These are phyloP conservation scores for Aspergillus quadrilineatus DNA, from an alignment of 2,329 filamentous ascomycete species.

Conservation along the genomic window DNA sequence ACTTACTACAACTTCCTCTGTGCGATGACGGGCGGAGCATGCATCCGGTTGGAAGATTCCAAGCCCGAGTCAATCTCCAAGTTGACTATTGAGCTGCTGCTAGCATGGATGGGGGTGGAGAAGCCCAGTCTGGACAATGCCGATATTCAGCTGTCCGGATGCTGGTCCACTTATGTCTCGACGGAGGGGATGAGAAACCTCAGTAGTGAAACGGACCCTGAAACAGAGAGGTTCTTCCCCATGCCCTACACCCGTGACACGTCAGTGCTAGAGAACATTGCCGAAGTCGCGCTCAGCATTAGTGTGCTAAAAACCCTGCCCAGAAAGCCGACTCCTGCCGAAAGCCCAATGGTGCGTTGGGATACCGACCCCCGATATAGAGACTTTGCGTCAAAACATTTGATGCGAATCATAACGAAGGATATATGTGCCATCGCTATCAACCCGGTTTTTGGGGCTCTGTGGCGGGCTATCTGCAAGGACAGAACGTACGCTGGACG, in stretches of 20 bases:
- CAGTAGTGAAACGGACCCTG: background rate
- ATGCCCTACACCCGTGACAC: background rate
- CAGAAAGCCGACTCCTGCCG: conserved; percentile 28
- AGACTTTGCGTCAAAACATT: conserved; percentile 38
- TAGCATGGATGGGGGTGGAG: conserved; percentile 47
- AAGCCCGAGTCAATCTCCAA: conserved; percentile 38
- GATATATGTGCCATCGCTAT: conserved; percentile 48
- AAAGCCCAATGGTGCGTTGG: conserved; percentile 40
- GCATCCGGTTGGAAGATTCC: conserved; percentile 33
- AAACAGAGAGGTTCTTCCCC: background rate
- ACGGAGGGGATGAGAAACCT: background rate
- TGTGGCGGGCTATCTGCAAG: conserved; percentile 53
- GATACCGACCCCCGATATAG: conserved; percentile 40
- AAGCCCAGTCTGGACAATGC: background rate
- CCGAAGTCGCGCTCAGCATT: conserved; percentile 21
- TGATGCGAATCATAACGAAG: conserved; percentile 45
- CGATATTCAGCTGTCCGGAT: background rate
- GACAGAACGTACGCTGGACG: conserved; percentile 46
- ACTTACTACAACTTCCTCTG: conserved; percentile 46
- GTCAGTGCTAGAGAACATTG: background rate
- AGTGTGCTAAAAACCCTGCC: conserved; percentile 31
- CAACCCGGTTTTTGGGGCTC: conserved; percentile 52
- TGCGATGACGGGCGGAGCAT: conserved; percentile 43
- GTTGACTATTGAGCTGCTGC: conserved; percentile 43
- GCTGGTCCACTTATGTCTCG: background rate